These are phyloP conservation scores for Teunomyces gatunensis DNA, from an alignment of 805 yeast species.

Conservation along the genomic window DNA sequence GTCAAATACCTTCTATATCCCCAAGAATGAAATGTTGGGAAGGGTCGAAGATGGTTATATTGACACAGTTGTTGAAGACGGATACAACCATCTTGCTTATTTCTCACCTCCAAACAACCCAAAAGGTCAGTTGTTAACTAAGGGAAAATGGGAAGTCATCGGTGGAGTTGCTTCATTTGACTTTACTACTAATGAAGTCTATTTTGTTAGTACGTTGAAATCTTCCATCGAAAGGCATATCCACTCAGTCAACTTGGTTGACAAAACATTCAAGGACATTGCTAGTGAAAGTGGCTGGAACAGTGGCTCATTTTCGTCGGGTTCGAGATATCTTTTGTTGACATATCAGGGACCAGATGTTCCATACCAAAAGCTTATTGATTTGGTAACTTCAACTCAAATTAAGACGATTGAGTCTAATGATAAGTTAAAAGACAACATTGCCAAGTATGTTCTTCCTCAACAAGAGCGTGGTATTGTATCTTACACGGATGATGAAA, in stretches of 20 bases:
- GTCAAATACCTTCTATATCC: constrained; percentile 32
- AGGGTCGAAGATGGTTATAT: constrained; percentile 62
- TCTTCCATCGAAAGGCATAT: constrained; percentile 84
- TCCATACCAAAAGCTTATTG: constrained; percentile 74
- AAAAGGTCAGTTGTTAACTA: constrained; percentile 49
- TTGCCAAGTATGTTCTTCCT: constrained; percentile 57
- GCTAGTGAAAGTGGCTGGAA: constrained; percentile 59
- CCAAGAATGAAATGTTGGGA: constrained; percentile 32
- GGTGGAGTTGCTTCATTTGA: constrained; percentile 60
- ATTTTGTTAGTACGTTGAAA: constrained; percentile 69
- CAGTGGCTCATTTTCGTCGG: constrained; percentile 73
- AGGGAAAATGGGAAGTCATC: constrained; percentile 90
- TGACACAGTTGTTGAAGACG: constrained; percentile 63
- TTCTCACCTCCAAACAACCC: constrained; percentile 62
- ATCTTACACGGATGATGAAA: constrained; percentile 46
- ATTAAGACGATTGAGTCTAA: constrained; percentile 50
- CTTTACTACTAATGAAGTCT: constrained; percentile 44
- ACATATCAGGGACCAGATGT: constrained; percentile 75
- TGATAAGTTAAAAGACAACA: constrained; percentile 33
- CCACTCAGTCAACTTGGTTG: constrained; percentile 59
- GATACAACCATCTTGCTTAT: constrained; percentile 78
- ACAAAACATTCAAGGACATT: constrained; percentile 32
- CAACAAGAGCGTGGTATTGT: constrained; percentile 49
- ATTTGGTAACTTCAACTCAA: constrained; percentile 20
- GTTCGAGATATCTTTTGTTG: constrained; percentile 67